Percentiles rank a stretch among this genome's conserved stretches.
Conservation (phyloP, 345 rosid genomes). For the Sisymbrium altissimum region DNA sequence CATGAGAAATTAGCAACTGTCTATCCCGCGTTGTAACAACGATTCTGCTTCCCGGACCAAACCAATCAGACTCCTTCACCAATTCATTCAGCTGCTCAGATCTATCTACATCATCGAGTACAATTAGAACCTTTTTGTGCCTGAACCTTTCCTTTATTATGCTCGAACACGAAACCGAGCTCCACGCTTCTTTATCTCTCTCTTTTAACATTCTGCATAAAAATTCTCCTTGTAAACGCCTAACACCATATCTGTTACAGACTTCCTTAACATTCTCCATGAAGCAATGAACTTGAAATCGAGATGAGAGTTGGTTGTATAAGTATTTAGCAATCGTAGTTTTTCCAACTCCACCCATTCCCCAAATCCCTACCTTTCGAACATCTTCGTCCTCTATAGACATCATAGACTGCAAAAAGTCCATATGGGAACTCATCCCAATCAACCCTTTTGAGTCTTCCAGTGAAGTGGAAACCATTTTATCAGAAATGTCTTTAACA, state of each 20-base stretch:
- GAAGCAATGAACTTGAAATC: conserved; percentile 31
- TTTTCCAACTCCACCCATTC: conserved; percentile 40
- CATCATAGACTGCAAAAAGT: conserved; percentile 28
- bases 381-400: conserved; percentile 7
- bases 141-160: conserved; percentile 23
- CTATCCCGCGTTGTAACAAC: conserved; percentile 29
- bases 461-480: background rate
- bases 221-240: conserved; percentile 21
- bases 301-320: conserved; percentile 13
- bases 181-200: conserved; percentile 17
- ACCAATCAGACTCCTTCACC: conserved; percentile 23
- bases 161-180: background rate
- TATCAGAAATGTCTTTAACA: conserved; percentile 22
- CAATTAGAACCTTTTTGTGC: conserved; percentile 18
- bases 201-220: conserved; percentile 27
- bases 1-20: conserved; percentile 28
- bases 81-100: conserved; percentile 22
- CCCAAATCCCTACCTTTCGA: conserved; percentile 36
- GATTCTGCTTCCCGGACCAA: conserved; percentile 34
- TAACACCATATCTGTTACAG: conserved; percentile 14
- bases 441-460: conserved; percentile 16
- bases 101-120: conserved; percentile 30
- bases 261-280: conserved; percentile 29
- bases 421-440: conserved; percentile 29
- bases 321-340: conserved; percentile 27